A percentile compares a stretch with the other conserved stretches of the same genome.
Conservation (phyloP, 2,329 filamentous ascomycete genomes). For the Aspergillus neotritici region DNA sequence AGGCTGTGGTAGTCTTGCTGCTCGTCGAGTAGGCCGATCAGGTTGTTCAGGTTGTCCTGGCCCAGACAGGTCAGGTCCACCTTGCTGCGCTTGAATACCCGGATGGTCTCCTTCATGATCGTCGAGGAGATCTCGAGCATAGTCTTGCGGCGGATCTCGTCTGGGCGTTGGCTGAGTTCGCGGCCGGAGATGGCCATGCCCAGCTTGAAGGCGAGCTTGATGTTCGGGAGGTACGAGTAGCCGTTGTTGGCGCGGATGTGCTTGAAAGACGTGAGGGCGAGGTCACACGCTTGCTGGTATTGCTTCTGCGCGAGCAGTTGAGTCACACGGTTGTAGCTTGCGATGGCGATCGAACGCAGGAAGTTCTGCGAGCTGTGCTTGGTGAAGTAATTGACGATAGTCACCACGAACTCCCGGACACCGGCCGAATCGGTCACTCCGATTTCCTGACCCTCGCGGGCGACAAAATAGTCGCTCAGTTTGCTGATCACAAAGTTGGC, state of each 20-base stretch:
- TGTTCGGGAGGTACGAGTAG: conserved; percentile 25
- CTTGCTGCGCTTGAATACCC: conserved; percentile 35
- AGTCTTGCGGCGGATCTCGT: conserved; percentile 33
- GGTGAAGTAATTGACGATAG: conserved; percentile 31
- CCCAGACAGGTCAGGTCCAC: conserved; percentile 41
- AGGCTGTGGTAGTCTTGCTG: conserved; percentile 43
- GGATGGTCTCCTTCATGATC: conserved; percentile 40
- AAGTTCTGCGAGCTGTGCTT: conserved; percentile 31
- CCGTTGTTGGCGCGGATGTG: conserved; percentile 30
- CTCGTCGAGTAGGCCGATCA: conserved; percentile 41
- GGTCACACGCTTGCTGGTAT: conserved; percentile 29
- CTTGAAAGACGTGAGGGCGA: conserved; percentile 30
- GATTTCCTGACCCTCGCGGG: conserved; percentile 27
- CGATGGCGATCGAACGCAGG: conserved; percentile 35
- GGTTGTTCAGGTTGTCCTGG: conserved; percentile 38
- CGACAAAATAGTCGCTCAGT: conserved; percentile 29
- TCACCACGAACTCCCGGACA: conserved; percentile 28
- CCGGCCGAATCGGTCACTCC: conserved; percentile 21
- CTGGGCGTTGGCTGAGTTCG: conserved; percentile 31
- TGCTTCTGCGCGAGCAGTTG: conserved; percentile 24
- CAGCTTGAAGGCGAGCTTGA: conserved; percentile 33
- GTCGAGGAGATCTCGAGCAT: conserved; percentile 36
- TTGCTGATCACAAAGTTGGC: conserved; percentile 27
- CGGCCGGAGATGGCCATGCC: conserved; percentile 34
- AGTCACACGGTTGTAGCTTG: conserved; percentile 24